Percentiles rank a stretch among this genome's conserved stretches.
Conservation (phyloP, 2,329 filamentous ascomycete genomes). For the Penicillium crustosum region DNA sequence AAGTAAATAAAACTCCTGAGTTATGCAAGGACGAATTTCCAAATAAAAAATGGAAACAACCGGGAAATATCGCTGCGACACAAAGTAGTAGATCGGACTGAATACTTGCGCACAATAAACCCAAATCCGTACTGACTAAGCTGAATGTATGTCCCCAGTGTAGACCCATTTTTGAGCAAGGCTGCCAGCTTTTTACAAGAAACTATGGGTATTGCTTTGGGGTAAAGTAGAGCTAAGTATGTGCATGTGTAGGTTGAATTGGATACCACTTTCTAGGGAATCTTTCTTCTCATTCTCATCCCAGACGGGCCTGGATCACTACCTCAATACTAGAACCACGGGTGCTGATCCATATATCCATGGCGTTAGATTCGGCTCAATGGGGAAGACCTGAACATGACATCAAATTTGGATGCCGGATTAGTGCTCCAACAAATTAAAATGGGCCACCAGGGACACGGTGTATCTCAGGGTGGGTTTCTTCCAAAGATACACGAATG, state of each 20-base stretch:
- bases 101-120: not conserved
- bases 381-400: not conserved
- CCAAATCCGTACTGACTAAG: not conserved
- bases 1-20: not conserved
- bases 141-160: not conserved
- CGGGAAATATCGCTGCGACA: conserved; percentile 7
- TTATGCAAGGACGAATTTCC: not conserved
- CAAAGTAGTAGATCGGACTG: not conserved
- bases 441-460: not conserved
- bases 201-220: not conserved
- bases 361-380: not conserved
- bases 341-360: not conserved
- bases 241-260: not conserved
- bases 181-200: not conserved
- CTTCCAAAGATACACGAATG: not conserved
- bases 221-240: not conserved
- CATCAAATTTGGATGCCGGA: conserved; percentile 6
- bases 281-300: not conserved
- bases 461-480: not conserved
- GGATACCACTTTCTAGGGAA: not conserved
- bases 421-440: conserved; percentile 5
- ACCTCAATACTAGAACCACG: conserved; percentile 1
- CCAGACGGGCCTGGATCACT: not conserved
- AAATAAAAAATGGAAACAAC: not conserved
- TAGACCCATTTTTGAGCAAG: not conserved